Base-by-base conservation (phyloP, 2,329 filamentous ascomycete genomes). In the Cytospora piceicola region DNA sequence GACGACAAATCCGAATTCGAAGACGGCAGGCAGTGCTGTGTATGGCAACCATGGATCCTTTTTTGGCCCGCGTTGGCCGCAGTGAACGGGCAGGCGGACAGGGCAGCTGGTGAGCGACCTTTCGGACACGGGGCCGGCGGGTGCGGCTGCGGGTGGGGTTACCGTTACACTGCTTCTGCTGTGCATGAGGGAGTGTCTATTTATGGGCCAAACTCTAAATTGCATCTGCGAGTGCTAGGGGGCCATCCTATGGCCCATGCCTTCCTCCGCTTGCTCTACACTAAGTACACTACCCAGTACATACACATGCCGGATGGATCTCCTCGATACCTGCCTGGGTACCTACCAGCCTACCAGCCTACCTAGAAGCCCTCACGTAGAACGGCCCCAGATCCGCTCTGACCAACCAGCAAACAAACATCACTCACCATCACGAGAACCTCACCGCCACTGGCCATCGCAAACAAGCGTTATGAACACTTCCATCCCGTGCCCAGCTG, bases 121-220 rank as follows among this genome's bases (percentile, higher is more conserved):
- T 49, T 49, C 46, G 46, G 22, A 49, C n/a, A n/a, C 46, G 46
- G 46, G 46, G 46, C 46, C 46, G n/a, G 46, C n/a, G n/a, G 46
- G 46, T 49, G 46, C 46, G 46, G 46, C 46, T 49, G 46, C 46
- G n/a, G 46, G 46, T 49, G 46, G 46, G n/a, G n/a, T 24, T 24
- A 49, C 22, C 12, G 61, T 58, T 58, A 52, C 61, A 63, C 42
- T 63, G 61, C 54, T 51, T 30, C 61, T 55, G 61, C 61, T 57
- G 34, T 57, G 57, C 29, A 39, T 49, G 46, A 24, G n/a, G 36
- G 9, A 20, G 32, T 29, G 11, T 22, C 61, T 63, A 63, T 63
- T 63, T 63, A 57, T 63, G 61, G 61, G 61, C 32, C 54, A 57
- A 36, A 57, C 61, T 52, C 22, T 63, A 63, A 63, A 58, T 53